Conservation (phyloP, 1,139 yeast species). For the Lodderomyces beijingensis region DNA sequence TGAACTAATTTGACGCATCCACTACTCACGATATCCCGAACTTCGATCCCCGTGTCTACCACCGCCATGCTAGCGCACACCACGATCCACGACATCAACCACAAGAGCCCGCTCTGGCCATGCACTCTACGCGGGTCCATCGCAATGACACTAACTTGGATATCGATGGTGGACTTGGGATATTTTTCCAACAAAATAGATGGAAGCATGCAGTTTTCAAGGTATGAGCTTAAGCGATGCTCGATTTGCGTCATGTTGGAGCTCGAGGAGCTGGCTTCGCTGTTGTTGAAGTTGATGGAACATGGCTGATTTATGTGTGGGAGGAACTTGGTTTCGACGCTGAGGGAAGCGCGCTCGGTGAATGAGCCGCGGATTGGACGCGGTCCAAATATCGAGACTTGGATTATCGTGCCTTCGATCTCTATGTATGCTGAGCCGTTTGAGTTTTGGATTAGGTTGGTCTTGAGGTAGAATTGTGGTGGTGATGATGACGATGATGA, state of each 20-base stretch:
- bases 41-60: constrained; percentile 78
- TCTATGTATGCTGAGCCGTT: constrained; percentile 85
- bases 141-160: constrained; percentile 66
- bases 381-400: constrained; percentile 83
- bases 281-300: constrained; percentile 20
- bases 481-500: constrained; percentile 12
- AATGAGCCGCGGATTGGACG: constrained; percentile 80
- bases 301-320: constrained; percentile 48
- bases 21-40: constrained; percentile 72
- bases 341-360: constrained; percentile 61
- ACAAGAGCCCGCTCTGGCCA: constrained; percentile 25
- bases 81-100: constrained; percentile 41
- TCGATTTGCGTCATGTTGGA: constrained; percentile 39
- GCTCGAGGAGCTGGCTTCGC: background rate
- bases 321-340: constrained; percentile 61
- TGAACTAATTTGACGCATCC: constrained; percentile 43
- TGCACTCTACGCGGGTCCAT: constrained; percentile 17
- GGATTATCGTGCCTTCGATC: constrained; percentile 55
- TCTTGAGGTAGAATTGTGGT: constrained; percentile 46
- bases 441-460: constrained; percentile 64
- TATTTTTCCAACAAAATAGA: constrained; percentile 66
- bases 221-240: constrained; percentile 48
- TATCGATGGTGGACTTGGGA: constrained; percentile 85
- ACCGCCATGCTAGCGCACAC: constrained; percentile 70
- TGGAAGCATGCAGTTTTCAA: constrained; percentile 57